Evolutionary conservation across 352 stramenopile species (phyloP).

Genomic region (Pythium brachiatum): DNA sequence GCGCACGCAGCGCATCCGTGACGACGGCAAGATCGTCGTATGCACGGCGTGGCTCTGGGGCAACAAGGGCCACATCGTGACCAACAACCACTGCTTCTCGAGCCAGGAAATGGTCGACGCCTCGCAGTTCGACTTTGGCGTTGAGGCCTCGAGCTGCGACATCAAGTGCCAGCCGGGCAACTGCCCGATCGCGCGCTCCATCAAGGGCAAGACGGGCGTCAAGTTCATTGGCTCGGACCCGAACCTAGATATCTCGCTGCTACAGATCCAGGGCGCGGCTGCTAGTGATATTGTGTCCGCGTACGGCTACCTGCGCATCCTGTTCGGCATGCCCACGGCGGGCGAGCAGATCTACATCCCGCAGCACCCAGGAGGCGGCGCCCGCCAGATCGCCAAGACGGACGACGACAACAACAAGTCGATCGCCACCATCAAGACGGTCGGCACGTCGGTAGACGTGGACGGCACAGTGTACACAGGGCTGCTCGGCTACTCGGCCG

Average conservation of each 20-base stretch:
- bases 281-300: slow-evolving; percentile 36
- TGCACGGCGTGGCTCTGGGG: slow-evolving; percentile 71
- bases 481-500: slow-evolving; percentile 33
- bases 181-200: slow-evolving; percentile 30
- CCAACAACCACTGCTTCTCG: slow-evolving; percentile 64
- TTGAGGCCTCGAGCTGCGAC: slow-evolving; percentile 31
- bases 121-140: slow-evolving; percentile 28
- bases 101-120: slow-evolving; percentile 40
- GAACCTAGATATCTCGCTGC: slow-evolving; percentile 48
- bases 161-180: slow-evolving; percentile 36
- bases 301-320: slow-evolving; percentile 64
- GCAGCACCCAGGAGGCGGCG: slow-evolving; percentile 58
- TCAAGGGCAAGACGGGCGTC: slow-evolving; percentile 40
- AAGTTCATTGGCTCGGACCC: slow-evolving; percentile 59
- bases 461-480: slow-evolving; percentile 23
- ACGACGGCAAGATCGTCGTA: slow-evolving; percentile 45
- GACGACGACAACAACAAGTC: slow-evolving; percentile 37
- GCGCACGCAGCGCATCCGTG: slow-evolving; percentile 44
- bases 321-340: slow-evolving; percentile 38
- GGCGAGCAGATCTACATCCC: slow-evolving; percentile 72
- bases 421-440: slow-evolving; percentile 35
- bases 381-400: slow-evolving; percentile 59
- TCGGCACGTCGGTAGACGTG: slow-evolving; percentile 35
- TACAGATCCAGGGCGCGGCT: slow-evolving; percentile 43
- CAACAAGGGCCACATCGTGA: slow-evolving; percentile 60